Conservation (phyloP, 331 rosid genomes). For the Prunus yedoensis region DNA sequence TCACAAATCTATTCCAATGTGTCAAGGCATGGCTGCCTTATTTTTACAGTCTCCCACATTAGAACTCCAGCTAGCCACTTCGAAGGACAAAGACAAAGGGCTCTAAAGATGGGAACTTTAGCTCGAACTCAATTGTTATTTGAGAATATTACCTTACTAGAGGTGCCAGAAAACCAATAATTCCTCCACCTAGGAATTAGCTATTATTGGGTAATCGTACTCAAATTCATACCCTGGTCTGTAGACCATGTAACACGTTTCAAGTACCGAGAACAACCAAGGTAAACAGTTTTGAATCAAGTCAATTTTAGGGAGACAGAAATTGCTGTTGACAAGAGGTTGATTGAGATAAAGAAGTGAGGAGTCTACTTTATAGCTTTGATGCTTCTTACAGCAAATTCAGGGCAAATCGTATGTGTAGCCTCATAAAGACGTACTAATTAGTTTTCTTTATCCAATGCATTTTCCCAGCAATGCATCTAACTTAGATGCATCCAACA, state of each 20-base stretch:
- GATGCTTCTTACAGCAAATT: background rate
- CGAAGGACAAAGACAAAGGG: background rate
- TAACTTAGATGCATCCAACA: too few species aligned
- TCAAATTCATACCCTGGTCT: background rate
- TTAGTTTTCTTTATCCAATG: background rate
- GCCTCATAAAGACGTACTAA: background rate
- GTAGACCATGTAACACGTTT: too few species aligned
- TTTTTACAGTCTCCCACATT: background rate
- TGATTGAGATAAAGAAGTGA: background rate
- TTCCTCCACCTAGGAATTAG: background rate
- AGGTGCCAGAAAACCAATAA: background rate
- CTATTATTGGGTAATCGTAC: background rate
- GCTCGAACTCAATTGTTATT: background rate
- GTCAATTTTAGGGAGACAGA: background rate
- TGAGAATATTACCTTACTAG: background rate
- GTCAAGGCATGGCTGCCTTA: background rate
- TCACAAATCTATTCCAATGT: background rate
- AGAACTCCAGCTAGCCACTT: background rate
- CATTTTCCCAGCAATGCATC: background rate
- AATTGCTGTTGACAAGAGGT: slow-evolving; percentile 3
- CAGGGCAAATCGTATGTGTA: background rate
- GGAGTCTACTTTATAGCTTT: background rate
- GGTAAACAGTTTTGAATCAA: background rate
- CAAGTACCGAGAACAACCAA: background rate
- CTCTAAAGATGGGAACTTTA: background rate